Evolutionary conservation across 768 basidiomycete genomes (phyloP).

Genomic region (Filobasidium wieringae): DNA sequence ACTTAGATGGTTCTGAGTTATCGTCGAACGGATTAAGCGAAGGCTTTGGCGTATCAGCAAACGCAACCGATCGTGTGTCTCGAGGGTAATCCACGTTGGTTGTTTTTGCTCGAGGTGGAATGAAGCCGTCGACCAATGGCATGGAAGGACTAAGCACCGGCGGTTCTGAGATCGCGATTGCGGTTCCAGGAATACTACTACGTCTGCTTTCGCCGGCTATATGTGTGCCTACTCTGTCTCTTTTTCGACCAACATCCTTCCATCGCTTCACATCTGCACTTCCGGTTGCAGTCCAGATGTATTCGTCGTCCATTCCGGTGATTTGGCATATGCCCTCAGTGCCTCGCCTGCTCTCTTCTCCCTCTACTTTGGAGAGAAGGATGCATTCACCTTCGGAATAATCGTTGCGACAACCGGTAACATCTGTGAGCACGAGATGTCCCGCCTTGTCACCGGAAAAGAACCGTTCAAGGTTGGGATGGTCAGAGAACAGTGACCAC

Average conservation of each 20-base stretch:
- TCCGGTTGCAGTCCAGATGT: constrained; percentile 83
- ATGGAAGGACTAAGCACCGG: background rate
- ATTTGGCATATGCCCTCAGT: constrained; percentile 72
- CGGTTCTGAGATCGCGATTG: background rate
- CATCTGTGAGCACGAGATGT: constrained; percentile 76
- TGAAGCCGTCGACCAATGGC: background rate
- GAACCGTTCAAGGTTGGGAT: constrained; percentile 75
- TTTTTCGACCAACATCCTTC: constrained; percentile 46
- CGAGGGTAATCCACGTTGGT: background rate
- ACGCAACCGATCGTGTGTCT: constrained; percentile 6
- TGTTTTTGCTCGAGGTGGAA: background rate
- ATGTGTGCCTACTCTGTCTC: constrained; percentile 17
- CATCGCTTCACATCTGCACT: constrained; percentile 71
- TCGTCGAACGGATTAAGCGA: constrained; percentile 13
- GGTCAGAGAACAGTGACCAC: constrained; percentile 80
- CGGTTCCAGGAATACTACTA: background rate
- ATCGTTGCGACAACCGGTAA: constrained; percentile 59
- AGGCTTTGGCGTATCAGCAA: constrained; percentile 28
- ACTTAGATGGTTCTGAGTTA: background rate
- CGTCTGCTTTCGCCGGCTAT: constrained; percentile 2
- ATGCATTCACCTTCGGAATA: constrained; percentile 82
- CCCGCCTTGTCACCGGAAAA: constrained; percentile 91
- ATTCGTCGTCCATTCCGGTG: constrained; percentile 64
- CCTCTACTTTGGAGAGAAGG: constrained; percentile 50
- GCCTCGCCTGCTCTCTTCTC: constrained; percentile 41